Percentiles rank a stretch among this genome's conserved stretches.
phyloP scores from a whole-genome alignment of 768 basidiomycete species.

The Arthromyces matolae region DNA sequence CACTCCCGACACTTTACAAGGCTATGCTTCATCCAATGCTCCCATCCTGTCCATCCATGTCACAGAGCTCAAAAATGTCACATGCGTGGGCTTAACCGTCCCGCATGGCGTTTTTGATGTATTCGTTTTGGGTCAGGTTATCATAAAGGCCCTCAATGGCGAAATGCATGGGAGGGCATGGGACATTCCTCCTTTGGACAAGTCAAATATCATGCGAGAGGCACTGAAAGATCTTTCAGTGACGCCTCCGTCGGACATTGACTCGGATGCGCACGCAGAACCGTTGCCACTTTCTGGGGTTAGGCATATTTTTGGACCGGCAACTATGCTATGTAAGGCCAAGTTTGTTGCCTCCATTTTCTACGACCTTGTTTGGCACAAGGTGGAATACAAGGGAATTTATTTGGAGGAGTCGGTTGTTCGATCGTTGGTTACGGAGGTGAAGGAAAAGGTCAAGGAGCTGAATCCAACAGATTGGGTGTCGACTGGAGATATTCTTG shows the following conservation, averaged over 20 bases:
- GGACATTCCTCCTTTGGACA: background rate
- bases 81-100: constrained; percentile 6
- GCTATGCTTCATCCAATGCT: background rate
- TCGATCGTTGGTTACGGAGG: background rate
- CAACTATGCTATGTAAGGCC: background rate
- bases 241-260: too few relatives aligned
- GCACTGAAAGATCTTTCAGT: background rate
- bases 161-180: constrained; percentile 2
- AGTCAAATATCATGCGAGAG: background rate
- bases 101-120: constrained; percentile 6
- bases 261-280: too few relatives aligned
- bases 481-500: background rate
- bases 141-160: background rate
- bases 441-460: background rate
- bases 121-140: background rate
- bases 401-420: background rate
- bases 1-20: background rate
- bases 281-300: background rate
- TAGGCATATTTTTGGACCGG: background rate
- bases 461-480: background rate
- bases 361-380: background rate
- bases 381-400: background rate
- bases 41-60: constrained; percentile 9
- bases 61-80: constrained; percentile 1
- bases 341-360: background rate